phyloP scores from a whole-genome alignment of 176 grass and related monocot genomes.

The Zizania latifolia region DNA sequence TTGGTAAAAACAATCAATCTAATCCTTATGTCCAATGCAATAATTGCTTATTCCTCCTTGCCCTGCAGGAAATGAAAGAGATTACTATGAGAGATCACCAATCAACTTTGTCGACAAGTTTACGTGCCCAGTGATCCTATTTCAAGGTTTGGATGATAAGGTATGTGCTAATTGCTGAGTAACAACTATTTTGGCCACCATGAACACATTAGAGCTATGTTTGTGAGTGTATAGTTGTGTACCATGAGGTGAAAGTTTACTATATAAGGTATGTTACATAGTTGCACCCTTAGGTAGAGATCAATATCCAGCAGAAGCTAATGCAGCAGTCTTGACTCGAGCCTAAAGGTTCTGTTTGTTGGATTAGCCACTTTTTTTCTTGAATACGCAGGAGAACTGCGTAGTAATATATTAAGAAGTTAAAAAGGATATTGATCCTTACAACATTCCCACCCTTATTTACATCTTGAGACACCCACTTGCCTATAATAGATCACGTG shows the following conservation, averaged over 20 bases:
- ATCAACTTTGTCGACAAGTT: conserved; percentile 91
- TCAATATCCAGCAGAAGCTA: background rate
- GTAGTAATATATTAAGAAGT: too few relatives aligned
- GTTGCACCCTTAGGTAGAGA: background rate
- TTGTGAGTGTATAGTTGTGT: background rate
- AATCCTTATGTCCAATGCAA: background rate
- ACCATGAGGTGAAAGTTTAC: background rate
- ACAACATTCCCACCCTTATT: too few relatives aligned
- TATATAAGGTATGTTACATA: background rate
- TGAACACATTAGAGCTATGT: background rate
- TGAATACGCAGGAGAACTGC: too few relatives aligned
- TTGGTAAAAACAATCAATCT: conserved; percentile 4
- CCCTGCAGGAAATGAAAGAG: conserved; percentile 56
- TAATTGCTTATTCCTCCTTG: background rate
- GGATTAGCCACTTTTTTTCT: background rate
- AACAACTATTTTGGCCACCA: background rate
- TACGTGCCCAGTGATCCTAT: conserved; percentile 85
- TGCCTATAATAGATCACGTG: too few relatives aligned
- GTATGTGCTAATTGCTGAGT: conserved; percentile 29
- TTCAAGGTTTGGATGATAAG: conserved; percentile 94
- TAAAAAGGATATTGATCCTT: too few relatives aligned
- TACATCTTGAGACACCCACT: too few relatives aligned
- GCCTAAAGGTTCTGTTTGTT: background rate
- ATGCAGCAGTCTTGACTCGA: background rate
- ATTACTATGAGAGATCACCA: conserved; percentile 67